Evolutionary conservation across 352 stramenopile genomes (phyloP).

Genomic region (Globisporangium canariense): DNA sequence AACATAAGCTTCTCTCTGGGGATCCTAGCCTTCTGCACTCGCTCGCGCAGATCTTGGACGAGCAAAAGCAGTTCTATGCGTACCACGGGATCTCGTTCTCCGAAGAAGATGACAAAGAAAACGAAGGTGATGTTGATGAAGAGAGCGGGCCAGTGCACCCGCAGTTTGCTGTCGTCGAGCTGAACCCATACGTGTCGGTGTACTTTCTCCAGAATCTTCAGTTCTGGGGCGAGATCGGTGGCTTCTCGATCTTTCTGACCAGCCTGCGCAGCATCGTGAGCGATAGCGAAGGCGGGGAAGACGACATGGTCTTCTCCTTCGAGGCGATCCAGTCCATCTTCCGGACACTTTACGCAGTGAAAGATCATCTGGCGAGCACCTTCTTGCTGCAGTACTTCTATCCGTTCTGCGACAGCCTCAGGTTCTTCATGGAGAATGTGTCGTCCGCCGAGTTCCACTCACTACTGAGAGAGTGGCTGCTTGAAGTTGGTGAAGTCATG

Average conservation of each 20-base stretch:
- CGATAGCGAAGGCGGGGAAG: slow-evolving; percentile 9
- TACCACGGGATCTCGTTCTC: slow-evolving; percentile 16
- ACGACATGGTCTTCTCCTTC: slow-evolving; percentile 33
- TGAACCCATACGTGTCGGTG: slow-evolving; percentile 26
- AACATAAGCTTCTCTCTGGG: slow-evolving; percentile 27
- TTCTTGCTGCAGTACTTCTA: slow-evolving; percentile 46
- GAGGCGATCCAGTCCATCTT: slow-evolving; percentile 56
- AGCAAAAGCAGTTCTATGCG: slow-evolving; percentile 55
- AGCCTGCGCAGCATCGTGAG: slow-evolving; percentile 24
- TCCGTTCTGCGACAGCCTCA: slow-evolving; percentile 28
- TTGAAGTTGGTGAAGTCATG: slow-evolving; percentile 60
- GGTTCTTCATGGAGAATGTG: slow-evolving; percentile 26
- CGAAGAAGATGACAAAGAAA: neutral
- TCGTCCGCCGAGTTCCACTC: slow-evolving; percentile 27
- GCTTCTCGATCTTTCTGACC: slow-evolving; percentile 50
- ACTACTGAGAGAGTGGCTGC: slow-evolving; percentile 40
- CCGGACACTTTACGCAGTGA: slow-evolving; percentile 53
- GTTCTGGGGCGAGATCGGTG: slow-evolving; percentile 46
- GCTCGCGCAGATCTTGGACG: slow-evolving; percentile 55
- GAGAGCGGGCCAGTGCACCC: neutral
- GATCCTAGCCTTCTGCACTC: slow-evolving; percentile 41
- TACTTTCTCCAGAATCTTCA: slow-evolving; percentile 53
- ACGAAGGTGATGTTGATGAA: slow-evolving; percentile 1
- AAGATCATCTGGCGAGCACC: slow-evolving; percentile 38
- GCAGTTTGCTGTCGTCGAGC: slow-evolving; percentile 6